A percentile compares a stretch with the other conserved stretches of the same genome.
phyloP scores from a whole-genome alignment of 2,329 filamentous ascomycete genomes.

The Epichloe baconii region DNA sequence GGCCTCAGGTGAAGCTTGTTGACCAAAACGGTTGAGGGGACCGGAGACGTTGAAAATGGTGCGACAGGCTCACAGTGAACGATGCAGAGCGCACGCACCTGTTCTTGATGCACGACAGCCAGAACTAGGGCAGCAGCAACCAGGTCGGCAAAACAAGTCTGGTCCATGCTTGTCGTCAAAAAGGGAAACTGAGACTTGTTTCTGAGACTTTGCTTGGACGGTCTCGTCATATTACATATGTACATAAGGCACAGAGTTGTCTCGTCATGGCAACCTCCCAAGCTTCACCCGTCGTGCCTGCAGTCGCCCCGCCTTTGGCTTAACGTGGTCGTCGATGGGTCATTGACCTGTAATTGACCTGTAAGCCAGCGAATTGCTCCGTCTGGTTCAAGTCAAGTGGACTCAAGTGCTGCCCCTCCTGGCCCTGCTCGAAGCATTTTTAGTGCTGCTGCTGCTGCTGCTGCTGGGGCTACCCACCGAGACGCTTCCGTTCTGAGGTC shows the following conservation, averaged over 20 bases:
- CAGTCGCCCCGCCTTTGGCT: neutral
- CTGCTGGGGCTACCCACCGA: neutral
- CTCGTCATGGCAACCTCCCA: neutral
- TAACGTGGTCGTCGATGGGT: too few species aligned
- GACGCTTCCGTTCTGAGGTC: slow-evolving; percentile 5
- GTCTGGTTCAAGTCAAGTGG: too few species aligned
- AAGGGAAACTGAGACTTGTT: neutral
- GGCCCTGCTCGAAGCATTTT: neutral
- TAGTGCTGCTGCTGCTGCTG: neutral
- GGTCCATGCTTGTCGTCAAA: neutral
- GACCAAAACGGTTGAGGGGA: too few species aligned
- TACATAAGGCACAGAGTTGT: neutral
- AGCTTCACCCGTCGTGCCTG: too few species aligned
- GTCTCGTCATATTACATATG: neutral
- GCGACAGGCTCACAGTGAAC: neutral
- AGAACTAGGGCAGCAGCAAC: too few species aligned
- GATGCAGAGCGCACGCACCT: neutral
- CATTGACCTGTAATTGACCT: neutral
- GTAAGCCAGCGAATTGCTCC: neutral
- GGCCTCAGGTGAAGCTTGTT: too few species aligned
- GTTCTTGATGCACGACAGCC: neutral
- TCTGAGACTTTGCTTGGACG: neutral
- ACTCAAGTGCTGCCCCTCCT: too few species aligned
- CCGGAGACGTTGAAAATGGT: neutral
- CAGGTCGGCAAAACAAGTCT: too few species aligned